A percentile compares a stretch with the other conserved stretches of the same genome.
Evolutionary conservation across 352 stramenopile species (phyloP).

Genomic region (Thraustochytrium striatum): DNA sequence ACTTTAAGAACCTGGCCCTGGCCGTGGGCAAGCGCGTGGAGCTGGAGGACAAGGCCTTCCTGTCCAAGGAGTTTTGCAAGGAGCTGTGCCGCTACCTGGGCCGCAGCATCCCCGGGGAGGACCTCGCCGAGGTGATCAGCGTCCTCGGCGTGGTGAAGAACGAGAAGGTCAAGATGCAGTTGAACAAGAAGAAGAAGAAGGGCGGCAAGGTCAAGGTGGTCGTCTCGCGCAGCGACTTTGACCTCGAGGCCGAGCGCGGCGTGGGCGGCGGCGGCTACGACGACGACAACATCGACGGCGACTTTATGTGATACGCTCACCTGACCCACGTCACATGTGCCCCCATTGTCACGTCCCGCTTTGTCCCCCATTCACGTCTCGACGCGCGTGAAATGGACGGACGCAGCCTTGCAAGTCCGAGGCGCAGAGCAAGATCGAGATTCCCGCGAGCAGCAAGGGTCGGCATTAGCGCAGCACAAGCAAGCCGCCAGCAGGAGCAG

Average conservation of each 20-base stretch:
- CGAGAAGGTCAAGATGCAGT: conserved; percentile 37
- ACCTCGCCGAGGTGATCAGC: conserved; percentile 38
- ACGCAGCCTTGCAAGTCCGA: too few species aligned
- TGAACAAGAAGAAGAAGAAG: conserved; percentile 51
- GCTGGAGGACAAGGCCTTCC: conserved; percentile 30
- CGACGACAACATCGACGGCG: conserved; percentile 35
- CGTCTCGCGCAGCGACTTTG: conserved; percentile 28
- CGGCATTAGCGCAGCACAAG: too few species aligned
- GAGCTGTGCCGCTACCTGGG: conserved; percentile 38
- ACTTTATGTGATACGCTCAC: too few species aligned
- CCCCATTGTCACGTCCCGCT: too few species aligned
- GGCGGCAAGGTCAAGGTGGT: conserved; percentile 40
- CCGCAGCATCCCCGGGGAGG: conserved; percentile 37
- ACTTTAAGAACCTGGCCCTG: conserved; percentile 45
- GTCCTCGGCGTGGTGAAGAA: conserved; percentile 47
- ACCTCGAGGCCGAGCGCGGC: conserved; percentile 5
- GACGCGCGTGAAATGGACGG: too few species aligned
- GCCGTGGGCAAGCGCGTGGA: conserved; percentile 31
- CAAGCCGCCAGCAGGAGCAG: too few species aligned
- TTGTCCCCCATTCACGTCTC: too few species aligned
- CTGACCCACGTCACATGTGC: too few species aligned
- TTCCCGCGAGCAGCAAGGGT: too few species aligned
- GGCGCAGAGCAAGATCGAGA: too few species aligned
- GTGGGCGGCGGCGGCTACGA: neutral
- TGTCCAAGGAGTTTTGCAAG: conserved; percentile 48